phyloP scores from a whole-genome alignment of 441 rosid species.

The Hura crepitans region DNA sequence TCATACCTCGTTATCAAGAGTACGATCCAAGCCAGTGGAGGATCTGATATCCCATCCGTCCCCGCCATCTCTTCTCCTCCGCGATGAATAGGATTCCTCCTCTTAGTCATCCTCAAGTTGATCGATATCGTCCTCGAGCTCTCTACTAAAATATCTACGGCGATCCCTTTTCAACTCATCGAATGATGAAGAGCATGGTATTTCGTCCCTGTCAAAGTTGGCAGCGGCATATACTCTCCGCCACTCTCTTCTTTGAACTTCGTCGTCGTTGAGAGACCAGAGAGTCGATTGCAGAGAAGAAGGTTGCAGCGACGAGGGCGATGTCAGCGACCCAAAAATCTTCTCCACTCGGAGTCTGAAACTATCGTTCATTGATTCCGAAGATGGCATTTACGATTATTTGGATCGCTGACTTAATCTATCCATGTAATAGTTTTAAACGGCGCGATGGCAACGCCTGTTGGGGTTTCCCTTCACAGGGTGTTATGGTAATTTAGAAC shows the following conservation, averaged over 20 bases:
- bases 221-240: conserved; percentile 30
- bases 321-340: conserved; percentile 51
- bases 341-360: conserved; percentile 51
- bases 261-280: conserved; percentile 50
- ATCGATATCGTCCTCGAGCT: conserved; percentile 27
- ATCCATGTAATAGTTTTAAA: too few relatives aligned
- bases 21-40: conserved; percentile 56
- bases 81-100: conserved; percentile 8
- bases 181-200: conserved; percentile 5
- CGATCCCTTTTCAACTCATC: conserved; percentile 34
- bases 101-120: conserved; percentile 24
- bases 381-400: conserved; percentile 24
- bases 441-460: neutral
- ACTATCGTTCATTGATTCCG: conserved; percentile 40
- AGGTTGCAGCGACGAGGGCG: conserved; percentile 31
- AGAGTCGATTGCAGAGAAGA: conserved; percentile 26
- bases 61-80: neutral
- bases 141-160: conserved; percentile 18
- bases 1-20: conserved; percentile 63
- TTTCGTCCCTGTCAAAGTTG: conserved; percentile 33
- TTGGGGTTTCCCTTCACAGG: neutral
- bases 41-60: conserved; percentile 57
- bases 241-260: conserved; percentile 53
- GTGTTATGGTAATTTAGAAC: neutral
- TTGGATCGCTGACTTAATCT: too few relatives aligned